Evolutionary conservation across 2,329 filamentous ascomycete genomes (phyloP).

Genomic region (Aphanoascus verrucosus): DNA sequence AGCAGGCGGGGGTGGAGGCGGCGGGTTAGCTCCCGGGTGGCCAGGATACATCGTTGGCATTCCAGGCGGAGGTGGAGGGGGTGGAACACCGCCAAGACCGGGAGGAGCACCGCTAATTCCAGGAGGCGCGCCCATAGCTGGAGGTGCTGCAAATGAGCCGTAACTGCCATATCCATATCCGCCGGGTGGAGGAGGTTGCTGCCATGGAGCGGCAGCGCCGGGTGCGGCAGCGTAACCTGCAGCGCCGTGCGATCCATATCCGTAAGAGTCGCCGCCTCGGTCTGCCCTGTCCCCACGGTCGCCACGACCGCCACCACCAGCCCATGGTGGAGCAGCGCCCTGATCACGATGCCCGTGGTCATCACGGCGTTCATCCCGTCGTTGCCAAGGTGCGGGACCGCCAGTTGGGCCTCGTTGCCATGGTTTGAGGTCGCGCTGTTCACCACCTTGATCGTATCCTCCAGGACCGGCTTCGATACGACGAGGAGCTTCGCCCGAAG

Average conservation of each 20-base stretch:
- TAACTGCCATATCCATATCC: slow-evolving; percentile 48
- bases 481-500: slow-evolving; percentile 52
- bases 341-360: slow-evolving; percentile 28
- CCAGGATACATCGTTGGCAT: slow-evolving; percentile 32
- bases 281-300: slow-evolving; percentile 32
- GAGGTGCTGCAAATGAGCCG: slow-evolving; percentile 36
- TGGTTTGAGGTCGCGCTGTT: slow-evolving; percentile 55
- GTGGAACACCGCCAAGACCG: slow-evolving; percentile 22
- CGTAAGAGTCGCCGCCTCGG: slow-evolving; percentile 25
- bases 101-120: slow-evolving; percentile 52
- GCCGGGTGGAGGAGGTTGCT: slow-evolving; percentile 40
- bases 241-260: slow-evolving; percentile 20
- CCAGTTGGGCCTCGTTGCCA: slow-evolving; percentile 75
- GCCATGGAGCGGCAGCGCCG: slow-evolving; percentile 49
- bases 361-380: slow-evolving; percentile 46
- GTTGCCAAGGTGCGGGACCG: slow-evolving; percentile 71
- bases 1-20: slow-evolving; percentile 34
- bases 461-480: slow-evolving; percentile 80
- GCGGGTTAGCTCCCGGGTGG: slow-evolving; percentile 24
- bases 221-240: slow-evolving; percentile 19
- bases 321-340: slow-evolving; percentile 24
- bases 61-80: slow-evolving; percentile 45
- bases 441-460: slow-evolving; percentile 44
- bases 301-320: slow-evolving; percentile 23
- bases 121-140: slow-evolving; percentile 44